Percentiles rank a stretch among this genome's conserved stretches.
These are phyloP conservation scores for Scheffersomyces segobiensis DNA, from an alignment of 1,139 yeast species.

Conservation along the genomic window DNA sequence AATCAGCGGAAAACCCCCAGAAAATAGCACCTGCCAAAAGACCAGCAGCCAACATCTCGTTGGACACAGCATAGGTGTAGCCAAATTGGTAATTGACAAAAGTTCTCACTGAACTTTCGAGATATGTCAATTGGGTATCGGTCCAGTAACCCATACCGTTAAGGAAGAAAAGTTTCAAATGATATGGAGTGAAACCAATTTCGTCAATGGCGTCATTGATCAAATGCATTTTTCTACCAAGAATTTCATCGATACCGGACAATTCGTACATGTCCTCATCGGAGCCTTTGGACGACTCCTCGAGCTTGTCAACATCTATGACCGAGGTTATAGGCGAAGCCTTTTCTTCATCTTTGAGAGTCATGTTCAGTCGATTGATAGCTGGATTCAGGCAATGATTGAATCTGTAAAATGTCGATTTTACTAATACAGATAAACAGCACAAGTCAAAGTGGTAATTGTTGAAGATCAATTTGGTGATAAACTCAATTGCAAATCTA, in stretches of 20 bases:
- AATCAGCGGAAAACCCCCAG: constrained; percentile 62
- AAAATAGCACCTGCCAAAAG: constrained; percentile 54
- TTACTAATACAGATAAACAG: too few species aligned
- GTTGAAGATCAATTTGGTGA: too few species aligned
- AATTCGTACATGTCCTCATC: constrained; percentile 5
- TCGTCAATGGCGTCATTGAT: constrained; percentile 37
- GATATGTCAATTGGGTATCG: constrained; percentile 23
- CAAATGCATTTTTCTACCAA: constrained; percentile 27
- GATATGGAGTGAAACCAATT: constrained; percentile 38
- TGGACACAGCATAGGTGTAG: constrained; percentile 22
- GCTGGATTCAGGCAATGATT: neutral
- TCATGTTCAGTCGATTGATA: neutral
- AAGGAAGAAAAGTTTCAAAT: constrained; percentile 28
- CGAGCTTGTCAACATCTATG: neutral
- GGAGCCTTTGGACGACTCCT: constrained; percentile 1
- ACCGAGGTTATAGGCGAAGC: neutral
- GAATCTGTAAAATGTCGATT: too few species aligned
- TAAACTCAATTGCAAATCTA: too few species aligned
- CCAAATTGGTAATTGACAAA: constrained; percentile 40
- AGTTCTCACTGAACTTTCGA: constrained; percentile 32
- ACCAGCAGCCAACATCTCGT: constrained; percentile 25
- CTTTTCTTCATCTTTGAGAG: neutral
- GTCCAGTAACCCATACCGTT: constrained; percentile 15
- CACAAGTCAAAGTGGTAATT: too few species aligned
- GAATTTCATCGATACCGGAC: constrained; percentile 25